Conservation (phyloP, 129 eudicot species). For the Arctium lappa region DNA sequence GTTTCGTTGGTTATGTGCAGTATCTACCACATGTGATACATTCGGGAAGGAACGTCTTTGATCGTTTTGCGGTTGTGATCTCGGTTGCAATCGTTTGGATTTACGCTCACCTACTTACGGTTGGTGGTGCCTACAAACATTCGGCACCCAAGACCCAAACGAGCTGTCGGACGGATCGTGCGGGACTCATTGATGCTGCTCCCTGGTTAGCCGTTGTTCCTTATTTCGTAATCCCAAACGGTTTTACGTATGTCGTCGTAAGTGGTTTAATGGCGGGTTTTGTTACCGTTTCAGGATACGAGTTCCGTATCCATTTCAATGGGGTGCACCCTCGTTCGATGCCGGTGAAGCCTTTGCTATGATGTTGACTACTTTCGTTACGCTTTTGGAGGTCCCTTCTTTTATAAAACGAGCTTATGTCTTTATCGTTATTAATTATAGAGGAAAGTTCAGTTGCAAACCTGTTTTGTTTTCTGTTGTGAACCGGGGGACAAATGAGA, state of each 20-base stretch:
- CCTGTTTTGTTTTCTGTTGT: no score
- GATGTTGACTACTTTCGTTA: conserved; percentile 74
- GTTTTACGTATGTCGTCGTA: not conserved
- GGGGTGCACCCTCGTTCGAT: conserved; percentile 75
- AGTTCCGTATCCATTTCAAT: conserved; percentile 75
- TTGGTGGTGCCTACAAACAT: conserved; percentile 79
- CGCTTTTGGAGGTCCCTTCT: conserved; percentile 54
- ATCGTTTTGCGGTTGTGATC: conserved; percentile 64
- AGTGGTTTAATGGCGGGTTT: not conserved
- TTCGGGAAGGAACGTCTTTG: conserved; percentile 52
- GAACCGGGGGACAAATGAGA: no score
- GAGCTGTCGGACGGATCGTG: conserved; percentile 82
- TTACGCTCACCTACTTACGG: conserved; percentile 83
- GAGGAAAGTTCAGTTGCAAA: no score
- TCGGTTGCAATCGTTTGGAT: conserved; percentile 84
- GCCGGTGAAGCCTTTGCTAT: conserved; percentile 85
- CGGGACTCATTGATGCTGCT: conserved; percentile 75
- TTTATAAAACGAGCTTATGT: not conserved
- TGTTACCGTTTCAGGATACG: conserved; percentile 45
- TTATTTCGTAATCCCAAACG: not conserved
- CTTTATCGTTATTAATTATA: no score
- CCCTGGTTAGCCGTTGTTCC: conserved; percentile 54
- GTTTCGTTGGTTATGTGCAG: conserved; percentile 34
- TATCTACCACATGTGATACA: conserved; percentile 53
- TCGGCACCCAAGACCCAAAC: conserved; percentile 50